Base-by-base conservation (phyloP, 148 eudicot species). In the Rheum nobile region DNA sequence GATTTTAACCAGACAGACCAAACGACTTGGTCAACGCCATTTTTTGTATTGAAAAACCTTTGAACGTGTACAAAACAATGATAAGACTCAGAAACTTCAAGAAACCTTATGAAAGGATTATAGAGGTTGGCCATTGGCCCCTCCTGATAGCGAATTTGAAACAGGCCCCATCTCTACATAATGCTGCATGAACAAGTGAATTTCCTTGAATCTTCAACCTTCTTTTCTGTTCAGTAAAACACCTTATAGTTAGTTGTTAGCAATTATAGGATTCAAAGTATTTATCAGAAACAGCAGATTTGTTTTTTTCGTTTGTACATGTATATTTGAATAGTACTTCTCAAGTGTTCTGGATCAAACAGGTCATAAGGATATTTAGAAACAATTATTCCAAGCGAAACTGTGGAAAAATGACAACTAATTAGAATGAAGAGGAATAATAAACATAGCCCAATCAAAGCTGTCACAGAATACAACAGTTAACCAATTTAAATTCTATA, bases 191-290 rank as follows among this genome's bases (percentile, higher is more conserved):
- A 79, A 82, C 97, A 93, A 42, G 82, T 68, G 71, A 71, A 82
- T 80, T 90, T 85, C 85, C 81, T 86, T 31, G 97, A 88, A 77
- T 86, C 87, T 42, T 91, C 97, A 75, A 91, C 80, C 87, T 93
- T 93, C 89, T 93, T 93, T 71, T 89, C 98, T 93, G 95, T 82
- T 73, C 44, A 67, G 6, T 32, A 3, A 42, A 76, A 6, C 9
- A 55, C 46, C 6, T 34, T 34, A 29, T 65, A 5, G 70, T 65
- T 32, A 65, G 70, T n/a, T n/a, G 32, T 29, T 28, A 29, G 68
- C 19, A 32, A 12, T 55, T 7, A n/a, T 55, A 48, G 1, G 47
- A 43, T 12, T 35, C 37, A 35, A 35, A 35, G n/a, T n/a, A n/a
- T n/a, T n/a, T n/a, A n/a, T 41, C 43, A 41, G 43, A 41, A 41